Conservation (phyloP, 345 rosid species). For the Physaria fendleri region DNA sequence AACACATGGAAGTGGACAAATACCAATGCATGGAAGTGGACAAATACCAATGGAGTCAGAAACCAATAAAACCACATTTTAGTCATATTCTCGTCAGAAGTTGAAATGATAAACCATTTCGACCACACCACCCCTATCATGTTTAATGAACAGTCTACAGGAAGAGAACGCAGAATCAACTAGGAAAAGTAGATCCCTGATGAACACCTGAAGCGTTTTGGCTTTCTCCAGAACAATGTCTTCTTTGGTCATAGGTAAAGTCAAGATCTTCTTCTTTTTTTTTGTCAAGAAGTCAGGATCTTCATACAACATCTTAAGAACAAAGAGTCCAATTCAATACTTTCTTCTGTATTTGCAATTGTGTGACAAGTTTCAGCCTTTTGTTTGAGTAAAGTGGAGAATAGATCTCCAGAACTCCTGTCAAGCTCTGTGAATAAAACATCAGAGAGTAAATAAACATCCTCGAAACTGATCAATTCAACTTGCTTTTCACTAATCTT, state of each 20-base stretch:
- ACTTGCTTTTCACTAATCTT: conserved; percentile 15
- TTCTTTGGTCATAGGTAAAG: conserved; percentile 27
- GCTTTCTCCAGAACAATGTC: conserved; percentile 32
- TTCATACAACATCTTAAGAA: conserved; percentile 50
- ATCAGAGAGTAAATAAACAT: conserved; percentile 35
- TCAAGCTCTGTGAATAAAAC: conserved; percentile 41
- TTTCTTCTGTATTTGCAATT: conserved; percentile 15
- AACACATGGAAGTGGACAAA: no score
- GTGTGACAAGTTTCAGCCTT: conserved; percentile 9
- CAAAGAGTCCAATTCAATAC: conserved; percentile 30
- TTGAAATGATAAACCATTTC: conserved; percentile 55
- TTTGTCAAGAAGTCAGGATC: no score
- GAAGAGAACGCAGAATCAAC: conserved; percentile 41
- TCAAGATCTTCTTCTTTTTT: no score
- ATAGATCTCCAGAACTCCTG: conserved; percentile 23
- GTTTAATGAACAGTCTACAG: conserved; percentile 37
- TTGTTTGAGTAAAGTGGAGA: conserved; percentile 26
- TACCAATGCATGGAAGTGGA: no score
- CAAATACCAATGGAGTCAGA: no score
- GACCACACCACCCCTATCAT: conserved; percentile 41
- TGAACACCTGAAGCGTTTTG: conserved; percentile 55
- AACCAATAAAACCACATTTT: no score
- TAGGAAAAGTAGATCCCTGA: conserved; percentile 39
- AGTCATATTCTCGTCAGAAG: conserved; percentile 39
- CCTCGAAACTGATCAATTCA: conserved; percentile 21